Conservation (phyloP, 1,139 yeast genomes). For the Kodamaea sp. region DNA sequence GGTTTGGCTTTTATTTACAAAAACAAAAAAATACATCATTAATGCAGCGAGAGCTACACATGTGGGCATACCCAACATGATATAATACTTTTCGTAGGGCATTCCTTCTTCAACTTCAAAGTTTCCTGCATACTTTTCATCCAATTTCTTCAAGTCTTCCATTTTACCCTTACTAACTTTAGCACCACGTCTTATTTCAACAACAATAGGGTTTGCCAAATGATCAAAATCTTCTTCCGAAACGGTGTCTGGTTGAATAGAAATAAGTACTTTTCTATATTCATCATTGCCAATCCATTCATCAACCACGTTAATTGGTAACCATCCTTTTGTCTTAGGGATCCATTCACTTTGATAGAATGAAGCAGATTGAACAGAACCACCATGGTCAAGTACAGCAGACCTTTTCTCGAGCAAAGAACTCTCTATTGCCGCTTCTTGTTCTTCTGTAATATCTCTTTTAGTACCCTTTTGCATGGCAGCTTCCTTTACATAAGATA, state of each 20-base stretch:
- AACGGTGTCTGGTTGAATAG: slow-evolving; percentile 69
- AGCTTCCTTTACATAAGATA: slow-evolving; percentile 60
- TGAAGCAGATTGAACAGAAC: slow-evolving; percentile 38
- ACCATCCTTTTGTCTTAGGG: slow-evolving; percentile 59
- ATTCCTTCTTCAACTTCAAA: slow-evolving; percentile 55
- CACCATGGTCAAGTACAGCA: slow-evolving; percentile 38
- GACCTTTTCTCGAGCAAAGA: slow-evolving; percentile 25
- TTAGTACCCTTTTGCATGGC: slow-evolving; percentile 53
- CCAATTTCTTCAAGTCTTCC: slow-evolving; percentile 46
- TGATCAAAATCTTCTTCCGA: slow-evolving; percentile 64
- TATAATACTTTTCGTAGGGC: slow-evolving; percentile 64
- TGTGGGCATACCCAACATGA: slow-evolving; percentile 68
- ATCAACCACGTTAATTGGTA: slow-evolving; percentile 54
- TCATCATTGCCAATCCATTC: slow-evolving; percentile 55
- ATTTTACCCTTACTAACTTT: slow-evolving; percentile 58
- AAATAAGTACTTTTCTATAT: slow-evolving; percentile 48
- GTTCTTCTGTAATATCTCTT: slow-evolving; percentile 25
- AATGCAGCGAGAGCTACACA: slow-evolving; percentile 58
- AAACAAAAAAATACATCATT: slow-evolving; percentile 61
- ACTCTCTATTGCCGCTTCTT: not conserved
- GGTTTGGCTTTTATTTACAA: slow-evolving; percentile 41
- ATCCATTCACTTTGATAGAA: slow-evolving; percentile 74
- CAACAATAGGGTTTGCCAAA: slow-evolving; percentile 47
- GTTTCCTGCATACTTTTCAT: slow-evolving; percentile 35
- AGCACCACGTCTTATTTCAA: slow-evolving; percentile 55